Percentiles rank a stretch among this genome's conserved stretches.
Evolutionary conservation across 2,329 filamentous ascomycete genomes (phyloP).

Genomic region (Fusarium kyushuense): DNA sequence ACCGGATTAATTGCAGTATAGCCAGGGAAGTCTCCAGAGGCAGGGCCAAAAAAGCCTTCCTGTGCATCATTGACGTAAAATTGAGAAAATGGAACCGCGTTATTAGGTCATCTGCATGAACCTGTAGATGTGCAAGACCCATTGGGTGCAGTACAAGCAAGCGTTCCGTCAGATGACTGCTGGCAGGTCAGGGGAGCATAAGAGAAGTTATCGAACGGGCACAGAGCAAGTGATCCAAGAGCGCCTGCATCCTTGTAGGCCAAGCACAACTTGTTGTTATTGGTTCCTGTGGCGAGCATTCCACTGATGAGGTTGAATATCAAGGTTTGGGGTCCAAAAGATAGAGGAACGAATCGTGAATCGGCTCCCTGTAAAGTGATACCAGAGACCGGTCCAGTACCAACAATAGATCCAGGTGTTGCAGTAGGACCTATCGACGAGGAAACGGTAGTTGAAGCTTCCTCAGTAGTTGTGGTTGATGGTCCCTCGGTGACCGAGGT

Average conservation of each 20-base stretch:
- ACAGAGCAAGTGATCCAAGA: not conserved
- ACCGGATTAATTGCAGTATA: not conserved
- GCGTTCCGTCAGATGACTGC: not conserved
- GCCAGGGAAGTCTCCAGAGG: not conserved
- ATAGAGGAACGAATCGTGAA: not conserved
- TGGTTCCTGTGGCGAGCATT: not conserved
- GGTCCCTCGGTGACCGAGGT: not conserved
- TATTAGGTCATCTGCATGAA: not conserved
- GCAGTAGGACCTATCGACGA: not conserved
- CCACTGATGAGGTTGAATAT: conserved; percentile 1
- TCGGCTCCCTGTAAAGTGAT: not conserved
- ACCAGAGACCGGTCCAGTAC: not conserved
- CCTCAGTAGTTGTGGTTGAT: not conserved
- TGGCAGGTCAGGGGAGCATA: not conserved
- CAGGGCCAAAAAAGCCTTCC: not conserved
- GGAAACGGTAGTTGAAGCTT: not conserved
- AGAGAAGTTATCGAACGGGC: not conserved
- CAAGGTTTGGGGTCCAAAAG: conserved; percentile 5
- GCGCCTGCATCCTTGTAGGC: not conserved
- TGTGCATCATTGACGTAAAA: conserved; percentile 11
- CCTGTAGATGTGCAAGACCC: not conserved
- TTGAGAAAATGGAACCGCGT: fast-evolving
- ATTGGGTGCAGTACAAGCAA: not conserved
- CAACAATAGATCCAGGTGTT: conserved; percentile 4
- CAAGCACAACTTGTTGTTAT: conserved; percentile 13